These are phyloP conservation scores for Pichia nakasei DNA, from an alignment of 805 yeast species.

Conservation along the genomic window DNA sequence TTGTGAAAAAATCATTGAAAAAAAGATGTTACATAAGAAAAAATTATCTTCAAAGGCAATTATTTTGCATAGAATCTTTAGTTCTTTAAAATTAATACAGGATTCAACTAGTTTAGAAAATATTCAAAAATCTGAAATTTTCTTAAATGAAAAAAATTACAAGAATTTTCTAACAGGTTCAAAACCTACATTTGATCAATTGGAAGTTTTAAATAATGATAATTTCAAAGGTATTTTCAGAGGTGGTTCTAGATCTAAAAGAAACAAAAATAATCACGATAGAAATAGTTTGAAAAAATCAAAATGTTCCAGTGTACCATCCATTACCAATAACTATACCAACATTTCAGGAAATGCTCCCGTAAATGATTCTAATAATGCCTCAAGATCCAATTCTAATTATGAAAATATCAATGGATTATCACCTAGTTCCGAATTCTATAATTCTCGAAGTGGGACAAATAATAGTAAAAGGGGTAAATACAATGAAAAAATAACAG, in stretches of 20 bases:
- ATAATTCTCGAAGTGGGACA: slow-evolving; percentile 1
- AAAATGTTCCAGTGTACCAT: not conserved
- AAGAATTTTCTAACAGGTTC: slow-evolving; percentile 26
- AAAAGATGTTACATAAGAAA: slow-evolving; percentile 58
- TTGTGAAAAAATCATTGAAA: slow-evolving; percentile 66
- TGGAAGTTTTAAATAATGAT: slow-evolving; percentile 16
- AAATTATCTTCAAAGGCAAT: slow-evolving; percentile 68
- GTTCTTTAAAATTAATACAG: slow-evolving; percentile 65
- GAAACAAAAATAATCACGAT: not conserved
- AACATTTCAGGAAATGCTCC: too few relatives aligned
- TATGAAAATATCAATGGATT: slow-evolving; percentile 2
- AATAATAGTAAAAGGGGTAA: slow-evolving; percentile 21
- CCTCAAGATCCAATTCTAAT: slow-evolving; percentile 3
- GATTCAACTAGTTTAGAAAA: slow-evolving; percentile 55
- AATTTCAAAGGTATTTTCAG: slow-evolving; percentile 21
- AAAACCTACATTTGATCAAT: slow-evolving; percentile 20
- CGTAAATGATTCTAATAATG: too few relatives aligned
- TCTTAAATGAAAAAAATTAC: slow-evolving; percentile 28
- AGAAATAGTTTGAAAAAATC: slow-evolving; percentile 2
- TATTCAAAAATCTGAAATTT: slow-evolving; percentile 27
- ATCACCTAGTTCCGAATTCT: slow-evolving; percentile 1
- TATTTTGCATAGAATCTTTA: slow-evolving; percentile 68
- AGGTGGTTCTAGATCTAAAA: slow-evolving; percentile 8
- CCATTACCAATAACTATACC: too few relatives aligned
- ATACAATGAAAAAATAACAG: slow-evolving; percentile 35